Conservation (phyloP, 495 filamentous ascomycete genomes). For the Tuber brumale region DNA sequence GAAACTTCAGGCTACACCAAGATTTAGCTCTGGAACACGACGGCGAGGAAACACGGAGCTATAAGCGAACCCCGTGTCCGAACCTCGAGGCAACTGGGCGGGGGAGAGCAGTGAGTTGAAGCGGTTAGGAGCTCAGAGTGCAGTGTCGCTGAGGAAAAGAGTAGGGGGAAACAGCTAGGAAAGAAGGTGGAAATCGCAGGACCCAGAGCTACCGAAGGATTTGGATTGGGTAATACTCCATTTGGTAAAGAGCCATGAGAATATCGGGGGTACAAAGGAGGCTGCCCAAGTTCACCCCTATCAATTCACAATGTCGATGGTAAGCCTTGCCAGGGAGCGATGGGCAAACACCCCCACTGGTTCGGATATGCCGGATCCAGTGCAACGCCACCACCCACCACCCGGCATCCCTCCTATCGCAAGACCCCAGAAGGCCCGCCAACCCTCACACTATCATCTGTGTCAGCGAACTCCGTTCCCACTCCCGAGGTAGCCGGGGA, state of each 20-base stretch:
- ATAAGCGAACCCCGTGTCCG: slow-evolving; percentile 70
- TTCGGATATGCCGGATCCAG: slow-evolving; percentile 49
- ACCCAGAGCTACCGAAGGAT: slow-evolving; percentile 60
- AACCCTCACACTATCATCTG: slow-evolving; percentile 32
- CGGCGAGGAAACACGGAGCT: slow-evolving; percentile 80
- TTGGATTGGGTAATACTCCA: slow-evolving; percentile 78
- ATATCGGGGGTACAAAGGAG: slow-evolving; percentile 66
- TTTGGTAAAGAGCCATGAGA: slow-evolving; percentile 62
- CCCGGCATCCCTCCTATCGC: slow-evolving; percentile 16
- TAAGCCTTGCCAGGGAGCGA: slow-evolving; percentile 64
- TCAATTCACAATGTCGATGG: slow-evolving; percentile 83
- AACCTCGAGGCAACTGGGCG: slow-evolving; percentile 57
- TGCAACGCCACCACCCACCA: slow-evolving; percentile 23
- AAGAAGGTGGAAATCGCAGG: slow-evolving; percentile 40
- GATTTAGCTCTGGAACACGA: slow-evolving; percentile 76
- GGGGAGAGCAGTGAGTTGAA: slow-evolving; percentile 38
- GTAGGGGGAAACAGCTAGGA: slow-evolving; percentile 45
- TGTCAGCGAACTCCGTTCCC: slow-evolving; percentile 27
- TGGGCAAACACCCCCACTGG: slow-evolving; percentile 67
- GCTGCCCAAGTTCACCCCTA: slow-evolving; percentile 95
- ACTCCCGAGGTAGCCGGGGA: slow-evolving; percentile 24
- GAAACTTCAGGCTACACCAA: slow-evolving; percentile 77
- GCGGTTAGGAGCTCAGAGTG: slow-evolving; percentile 30
- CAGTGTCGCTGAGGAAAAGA: slow-evolving; percentile 40
- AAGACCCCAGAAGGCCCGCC: slow-evolving; percentile 21